phyloP scores from a whole-genome alignment of 2,329 filamentous ascomycete species.

The Colletotrichum siamense region DNA sequence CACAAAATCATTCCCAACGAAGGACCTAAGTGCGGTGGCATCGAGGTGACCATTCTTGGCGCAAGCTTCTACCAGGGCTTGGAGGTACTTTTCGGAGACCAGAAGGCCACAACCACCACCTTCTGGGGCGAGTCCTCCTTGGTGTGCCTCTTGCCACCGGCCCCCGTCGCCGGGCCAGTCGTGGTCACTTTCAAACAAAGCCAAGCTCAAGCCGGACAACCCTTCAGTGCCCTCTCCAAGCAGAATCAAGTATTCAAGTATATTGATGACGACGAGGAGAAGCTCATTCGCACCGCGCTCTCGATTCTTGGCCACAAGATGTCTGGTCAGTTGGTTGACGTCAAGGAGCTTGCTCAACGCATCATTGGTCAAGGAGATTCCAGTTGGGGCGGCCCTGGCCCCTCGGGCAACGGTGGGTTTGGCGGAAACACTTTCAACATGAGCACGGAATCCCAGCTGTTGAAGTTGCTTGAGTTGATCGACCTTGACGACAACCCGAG shows the following conservation, averaged over 20 bases:
- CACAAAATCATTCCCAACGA: slow-evolving; percentile 85
- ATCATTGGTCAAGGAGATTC: slow-evolving; percentile 58
- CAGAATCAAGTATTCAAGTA: slow-evolving; percentile 72
- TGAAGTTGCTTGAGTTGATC: slow-evolving; percentile 79
- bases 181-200: slow-evolving; percentile 72
- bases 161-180: slow-evolving; percentile 70
- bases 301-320: slow-evolving; percentile 69
- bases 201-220: slow-evolving; percentile 42
- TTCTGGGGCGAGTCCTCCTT: slow-evolving; percentile 84
- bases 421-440: slow-evolving; percentile 51
- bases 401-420: slow-evolving; percentile 38
- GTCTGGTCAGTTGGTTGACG: slow-evolving; percentile 66
- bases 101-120: slow-evolving; percentile 71
- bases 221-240: slow-evolving; percentile 36
- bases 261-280: slow-evolving; percentile 72
- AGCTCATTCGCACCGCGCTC: slow-evolving; percentile 72
- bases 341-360: slow-evolving; percentile 65
- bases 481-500: slow-evolving; percentile 78
- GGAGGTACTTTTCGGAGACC: slow-evolving; percentile 82
- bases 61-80: slow-evolving; percentile 78
- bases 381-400: slow-evolving; percentile 49
- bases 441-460: slow-evolving; percentile 65
- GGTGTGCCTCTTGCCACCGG: slow-evolving; percentile 79
- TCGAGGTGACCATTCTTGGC: slow-evolving; percentile 85
- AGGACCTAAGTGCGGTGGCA: slow-evolving; percentile 82